phyloP scores from a whole-genome alignment of 2,329 filamentous ascomycete species.

The Hyphodiscus sp. region DNA sequence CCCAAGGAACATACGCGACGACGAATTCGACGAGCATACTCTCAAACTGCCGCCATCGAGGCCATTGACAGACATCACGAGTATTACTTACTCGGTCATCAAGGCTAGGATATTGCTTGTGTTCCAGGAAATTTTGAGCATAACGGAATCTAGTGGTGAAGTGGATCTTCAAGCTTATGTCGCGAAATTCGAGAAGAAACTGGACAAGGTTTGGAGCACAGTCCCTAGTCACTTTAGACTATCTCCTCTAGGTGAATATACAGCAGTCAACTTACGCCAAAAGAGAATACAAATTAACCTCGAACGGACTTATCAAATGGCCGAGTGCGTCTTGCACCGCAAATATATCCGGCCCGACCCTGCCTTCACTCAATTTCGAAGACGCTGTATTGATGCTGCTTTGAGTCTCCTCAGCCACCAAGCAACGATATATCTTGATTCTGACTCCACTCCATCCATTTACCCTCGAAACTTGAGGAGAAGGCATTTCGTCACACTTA shows the following conservation, averaged over 20 bases:
- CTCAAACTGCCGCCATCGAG: slow-evolving; percentile 23
- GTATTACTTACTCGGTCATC: slow-evolving; percentile 13
- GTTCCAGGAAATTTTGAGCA: slow-evolving; percentile 4
- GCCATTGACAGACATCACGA: slow-evolving; percentile 23
- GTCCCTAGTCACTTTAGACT: slow-evolving; percentile 1
- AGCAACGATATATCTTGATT: not conserved
- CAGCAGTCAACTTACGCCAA: not conserved
- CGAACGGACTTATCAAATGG: slow-evolving; percentile 6
- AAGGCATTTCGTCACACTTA: slow-evolving; percentile 4
- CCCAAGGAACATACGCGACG: slow-evolving; percentile 34
- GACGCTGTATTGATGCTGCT: slow-evolving; percentile 4
- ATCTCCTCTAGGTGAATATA: not conserved
- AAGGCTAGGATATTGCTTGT: slow-evolving; percentile 3
- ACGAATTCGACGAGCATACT: slow-evolving; percentile 33
- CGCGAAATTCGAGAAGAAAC: not conserved
- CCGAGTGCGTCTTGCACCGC: slow-evolving; percentile 4
- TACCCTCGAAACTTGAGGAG: not conserved
- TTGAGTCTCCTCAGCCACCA: slow-evolving; percentile 7
- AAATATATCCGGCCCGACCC: slow-evolving; percentile 2
- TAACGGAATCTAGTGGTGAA: slow-evolving; percentile 2
- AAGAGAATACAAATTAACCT: not conserved
- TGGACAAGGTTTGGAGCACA: not conserved
- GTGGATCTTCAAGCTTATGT: slow-evolving; percentile 1
- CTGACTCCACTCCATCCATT: not conserved
- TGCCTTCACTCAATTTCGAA: not conserved